Evolutionary conservation across 73 alveolate genomes (phyloP), one percentile per base, ranked within the genome.

Genomic region (Paramecium biaurelia): DNA sequence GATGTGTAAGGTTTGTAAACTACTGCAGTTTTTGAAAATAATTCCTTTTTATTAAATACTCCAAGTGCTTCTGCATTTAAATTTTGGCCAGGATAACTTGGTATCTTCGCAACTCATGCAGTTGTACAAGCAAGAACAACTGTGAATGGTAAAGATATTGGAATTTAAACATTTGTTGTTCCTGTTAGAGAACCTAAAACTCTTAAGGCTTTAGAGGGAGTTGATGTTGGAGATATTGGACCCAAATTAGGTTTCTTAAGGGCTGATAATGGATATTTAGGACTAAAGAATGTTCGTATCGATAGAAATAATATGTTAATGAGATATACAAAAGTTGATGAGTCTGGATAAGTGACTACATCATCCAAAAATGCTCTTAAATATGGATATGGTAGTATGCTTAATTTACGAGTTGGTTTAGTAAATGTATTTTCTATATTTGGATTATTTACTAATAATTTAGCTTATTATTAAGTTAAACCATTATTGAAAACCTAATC

Each of bases 31-130:
- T 72, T 30, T 72, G 89, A 76, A 23, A 56, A 88, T 21, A 74
- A 94, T 56, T 92, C 94, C 38, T 94, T 94, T 74, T 85, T 68
- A 14, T n/a, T 94, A 4, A 92, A 94, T 47, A 72, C 93, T 23
- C 94, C 95, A 14, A 84, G 85, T 42, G 89, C 92, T 32, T 85
- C 92, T 26, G 76, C 97, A 9, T 84, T 47, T 20, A 94, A 94
- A 72, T 92, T 85, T 63, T 94, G 97, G 97, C 97, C 97, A 18
- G 97, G 97, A 34, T 92, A 84, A 20, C 92, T 94, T 1, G 97
- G 97, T 32, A 70, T 92, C 26, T 82, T 72, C 14, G 76, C 95
- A 6, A 94, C 95, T 45, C 97, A 94, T 43, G 72, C 93, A 12
- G 97, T 92, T 30, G 89, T 86, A 28, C 92, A 94, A 58, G 97